Base-by-base conservation (phyloP, 75 land plant genomes). In the Selaginella tamariscina region DNA sequence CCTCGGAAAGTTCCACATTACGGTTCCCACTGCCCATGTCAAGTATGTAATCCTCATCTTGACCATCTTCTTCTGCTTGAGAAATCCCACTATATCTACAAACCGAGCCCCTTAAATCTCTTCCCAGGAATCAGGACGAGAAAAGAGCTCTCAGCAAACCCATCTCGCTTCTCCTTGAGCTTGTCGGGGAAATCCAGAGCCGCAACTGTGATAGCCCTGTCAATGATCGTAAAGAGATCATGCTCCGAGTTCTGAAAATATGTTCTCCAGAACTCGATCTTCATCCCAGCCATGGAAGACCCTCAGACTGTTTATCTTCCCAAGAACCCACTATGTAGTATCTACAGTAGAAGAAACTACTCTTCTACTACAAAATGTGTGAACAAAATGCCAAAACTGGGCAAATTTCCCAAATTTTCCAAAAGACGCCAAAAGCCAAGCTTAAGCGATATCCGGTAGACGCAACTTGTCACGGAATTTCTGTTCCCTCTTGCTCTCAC, bases 141-240 rank as follows among this genome's bases (percentile, higher is more conserved):
- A 65, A 68, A 83, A 91, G 27, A 92, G 73, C 77, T 59, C 81
- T 92, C 88, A 0, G 86, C 97, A 32, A 88, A 79, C 64, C 75
- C 77, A 77, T 81, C 87, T 55, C 97, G 70, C 54, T 83, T 59
- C 31, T 68, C 24, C 54, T 67, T 79, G 56, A 92, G 82, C 69
- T 89, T 89, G 27, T 77, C 59, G 0, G 97, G 95, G 30, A 65
- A 84, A 76, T 86, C 87, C 1, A 73, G 33, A 18, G 83, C 89
- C 1, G 90, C 97, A 5, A 92, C 75, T 21, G 70, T 31, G 27
- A 92, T 81, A 1, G 86, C 89, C 30, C 74, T 27, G 15, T 89
- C 84, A 20, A 92, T 81, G 23, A 89, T 72, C 23, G 79, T 83
- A 68, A 88, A 88, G 55, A 91, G 80, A 62, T 86, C 89, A 0